Conservation (phyloP, 371 early-diverging fungal species). For the Mortierella sp. region DNA sequence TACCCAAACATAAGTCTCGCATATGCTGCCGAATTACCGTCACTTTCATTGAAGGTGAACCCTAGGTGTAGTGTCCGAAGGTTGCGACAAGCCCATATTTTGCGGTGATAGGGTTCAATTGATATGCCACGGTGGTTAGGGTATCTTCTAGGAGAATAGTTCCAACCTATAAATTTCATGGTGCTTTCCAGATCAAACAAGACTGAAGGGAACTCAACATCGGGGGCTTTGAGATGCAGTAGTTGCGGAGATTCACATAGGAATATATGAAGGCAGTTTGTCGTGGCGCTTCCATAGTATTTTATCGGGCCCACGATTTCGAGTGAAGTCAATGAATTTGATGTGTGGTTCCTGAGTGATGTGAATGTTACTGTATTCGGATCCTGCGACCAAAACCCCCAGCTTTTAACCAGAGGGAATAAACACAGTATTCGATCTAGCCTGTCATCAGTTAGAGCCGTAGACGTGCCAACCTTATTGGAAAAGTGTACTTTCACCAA, state of each 20-base stretch:
- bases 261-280: constrained; percentile 7
- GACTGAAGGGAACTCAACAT: neutral
- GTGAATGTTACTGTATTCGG: neutral
- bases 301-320: neutral
- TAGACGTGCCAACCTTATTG: too few relatives aligned
- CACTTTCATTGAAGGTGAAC: neutral
- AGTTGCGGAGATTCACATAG: constrained; percentile 18
- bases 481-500: constrained; percentile 2
- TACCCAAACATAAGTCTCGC: neutral
- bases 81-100: constrained; percentile 25
- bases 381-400: neutral
- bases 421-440: neutral
- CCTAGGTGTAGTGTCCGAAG: neutral
- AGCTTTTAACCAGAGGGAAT: neutral
- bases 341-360: neutral
- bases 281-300: neutral
- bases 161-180: neutral
- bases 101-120: neutral
- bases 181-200: constrained; percentile 11
- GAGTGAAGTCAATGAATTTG: neutral
- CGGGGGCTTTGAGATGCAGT: constrained; percentile 14
- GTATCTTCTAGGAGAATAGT: too few relatives aligned
- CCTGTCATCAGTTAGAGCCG: neutral
- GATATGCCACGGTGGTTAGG: neutral
- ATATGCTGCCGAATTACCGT: neutral